phyloP scores from a whole-genome alignment of 345 rosid species.

The Erodium maritimum region DNA sequence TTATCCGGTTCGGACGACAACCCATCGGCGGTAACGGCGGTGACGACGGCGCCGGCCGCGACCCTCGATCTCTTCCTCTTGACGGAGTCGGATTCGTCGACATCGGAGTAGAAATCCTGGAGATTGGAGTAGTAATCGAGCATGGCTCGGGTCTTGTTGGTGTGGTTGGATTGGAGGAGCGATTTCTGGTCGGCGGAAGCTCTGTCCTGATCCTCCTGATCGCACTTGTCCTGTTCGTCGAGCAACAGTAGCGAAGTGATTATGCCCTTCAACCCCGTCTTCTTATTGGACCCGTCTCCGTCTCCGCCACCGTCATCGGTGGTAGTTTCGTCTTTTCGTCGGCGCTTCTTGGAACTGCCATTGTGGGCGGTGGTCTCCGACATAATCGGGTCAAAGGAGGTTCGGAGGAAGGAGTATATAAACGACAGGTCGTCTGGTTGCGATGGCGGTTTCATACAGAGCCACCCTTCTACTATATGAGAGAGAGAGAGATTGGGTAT shows the following conservation, averaged over 20 bases:
- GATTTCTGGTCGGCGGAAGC: slow-evolving; percentile 30
- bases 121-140: slow-evolving; percentile 23
- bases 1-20: slow-evolving; percentile 11
- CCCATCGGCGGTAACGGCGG: slow-evolving; percentile 15
- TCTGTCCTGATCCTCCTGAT: slow-evolving; percentile 22
- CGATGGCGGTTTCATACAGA: no score
- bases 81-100: slow-evolving; percentile 26
- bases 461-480: no score
- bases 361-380: neutral
- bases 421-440: neutral
- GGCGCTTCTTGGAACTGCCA: neutral
- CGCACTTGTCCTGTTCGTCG: slow-evolving; percentile 34
- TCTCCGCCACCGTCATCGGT: neutral
- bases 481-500: no score
- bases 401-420: neutral
- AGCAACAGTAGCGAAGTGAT: slow-evolving; percentile 18
- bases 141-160: slow-evolving; percentile 21
- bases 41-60: slow-evolving; percentile 24
- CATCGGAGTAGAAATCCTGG: slow-evolving; percentile 28
- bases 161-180: slow-evolving; percentile 30
- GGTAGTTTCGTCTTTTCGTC: neutral
- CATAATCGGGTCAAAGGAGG: neutral
- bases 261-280: slow-evolving; percentile 15
- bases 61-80: slow-evolving; percentile 46
- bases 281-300: slow-evolving; percentile 5